These are phyloP conservation scores for Phytophthora constricta DNA, from an alignment of 352 stramenopile species.

Conservation along the genomic window DNA sequence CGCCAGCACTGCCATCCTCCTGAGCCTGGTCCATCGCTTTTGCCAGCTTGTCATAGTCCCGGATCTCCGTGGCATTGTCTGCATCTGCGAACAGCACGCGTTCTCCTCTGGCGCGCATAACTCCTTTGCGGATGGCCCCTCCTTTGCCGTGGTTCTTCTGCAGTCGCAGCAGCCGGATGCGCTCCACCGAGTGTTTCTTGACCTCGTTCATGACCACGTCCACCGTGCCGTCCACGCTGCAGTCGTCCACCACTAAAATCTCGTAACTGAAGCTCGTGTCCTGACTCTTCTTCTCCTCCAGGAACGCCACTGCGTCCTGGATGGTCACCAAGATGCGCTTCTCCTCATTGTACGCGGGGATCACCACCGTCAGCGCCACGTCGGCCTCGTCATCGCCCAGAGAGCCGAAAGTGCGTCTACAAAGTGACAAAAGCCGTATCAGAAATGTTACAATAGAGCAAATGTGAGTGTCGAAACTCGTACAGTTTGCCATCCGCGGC, in stretches of 20 bases:
- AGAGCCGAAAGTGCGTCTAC: conserved; percentile 62
- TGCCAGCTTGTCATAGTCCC: conserved; percentile 87
- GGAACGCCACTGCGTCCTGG: conserved; percentile 86
- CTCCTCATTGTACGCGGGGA: conserved; percentile 96
- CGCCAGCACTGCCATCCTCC: conserved; percentile 34
- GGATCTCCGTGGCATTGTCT: conserved; percentile 93
- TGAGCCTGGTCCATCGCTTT: conserved; percentile 51
- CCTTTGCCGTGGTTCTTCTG: conserved; percentile 93
- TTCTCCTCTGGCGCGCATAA: conserved; percentile 83
- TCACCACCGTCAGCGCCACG: conserved; percentile 88
- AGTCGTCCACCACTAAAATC: conserved; percentile 95
- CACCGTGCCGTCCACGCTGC: conserved; percentile 86
- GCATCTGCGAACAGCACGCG: conserved; percentile 92
- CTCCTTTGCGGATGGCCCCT: conserved; percentile 88
- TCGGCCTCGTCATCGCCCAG: conserved; percentile 59
- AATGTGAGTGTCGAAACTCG: conserved; percentile 5
- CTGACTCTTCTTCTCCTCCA: conserved; percentile 65
- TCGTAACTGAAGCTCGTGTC: conserved; percentile 74
- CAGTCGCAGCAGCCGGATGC: conserved; percentile 82
- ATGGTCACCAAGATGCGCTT: conserved; percentile 93
- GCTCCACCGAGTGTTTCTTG: conserved; percentile 45
- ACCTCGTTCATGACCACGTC: conserved; percentile 70
- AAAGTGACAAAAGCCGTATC: conserved; percentile 5
- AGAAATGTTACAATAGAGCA: background rate
- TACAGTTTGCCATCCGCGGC: conserved; percentile 41